A percentile compares a stretch with the other conserved stretches of the same genome.
phyloP scores from a whole-genome alignment of 306 rosid species.

The Fagus crenata region DNA sequence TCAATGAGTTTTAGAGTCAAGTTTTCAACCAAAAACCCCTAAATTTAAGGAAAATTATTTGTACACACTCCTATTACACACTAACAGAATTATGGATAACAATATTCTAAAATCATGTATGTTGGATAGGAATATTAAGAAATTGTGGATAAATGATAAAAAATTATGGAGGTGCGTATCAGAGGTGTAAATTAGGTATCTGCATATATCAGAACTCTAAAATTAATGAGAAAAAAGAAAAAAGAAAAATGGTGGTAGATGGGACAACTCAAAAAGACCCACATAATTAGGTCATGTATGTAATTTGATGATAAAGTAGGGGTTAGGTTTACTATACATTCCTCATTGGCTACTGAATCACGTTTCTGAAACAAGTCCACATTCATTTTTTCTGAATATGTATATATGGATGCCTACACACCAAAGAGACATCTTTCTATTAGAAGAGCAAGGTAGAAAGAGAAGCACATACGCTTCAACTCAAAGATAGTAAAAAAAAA shows the following conservation, averaged over 20 bases:
- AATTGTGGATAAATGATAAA: too few species aligned
- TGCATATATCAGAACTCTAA: too few species aligned
- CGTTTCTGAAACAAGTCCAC: slow-evolving; percentile 45
- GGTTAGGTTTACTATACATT: neutral
- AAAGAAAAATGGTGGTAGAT: slow-evolving; percentile 13
- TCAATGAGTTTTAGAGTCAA: too few species aligned
- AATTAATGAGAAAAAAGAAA: neutral
- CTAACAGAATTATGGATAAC: too few species aligned
- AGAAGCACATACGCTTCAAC: neutral
- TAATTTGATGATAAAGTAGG: slow-evolving; percentile 47
- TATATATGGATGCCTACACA: slow-evolving; percentile 39
- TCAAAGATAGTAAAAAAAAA: neutral
- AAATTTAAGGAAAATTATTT: too few species aligned
- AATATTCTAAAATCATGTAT: too few species aligned
- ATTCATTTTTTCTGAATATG: slow-evolving; percentile 35
- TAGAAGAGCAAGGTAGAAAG: slow-evolving; percentile 13
- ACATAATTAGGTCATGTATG: slow-evolving; percentile 29
- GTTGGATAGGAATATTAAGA: too few species aligned
- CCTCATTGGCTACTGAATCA: slow-evolving; percentile 24
- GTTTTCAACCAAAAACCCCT: too few species aligned
- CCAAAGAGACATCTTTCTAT: neutral
- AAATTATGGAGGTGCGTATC: too few species aligned
- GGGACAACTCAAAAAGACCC: slow-evolving; percentile 1
- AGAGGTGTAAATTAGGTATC: too few species aligned
- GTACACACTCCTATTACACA: too few species aligned